Base-by-base conservation (phyloP, 768 basidiomycete species). In the Serendipita vermifera region DNA sequence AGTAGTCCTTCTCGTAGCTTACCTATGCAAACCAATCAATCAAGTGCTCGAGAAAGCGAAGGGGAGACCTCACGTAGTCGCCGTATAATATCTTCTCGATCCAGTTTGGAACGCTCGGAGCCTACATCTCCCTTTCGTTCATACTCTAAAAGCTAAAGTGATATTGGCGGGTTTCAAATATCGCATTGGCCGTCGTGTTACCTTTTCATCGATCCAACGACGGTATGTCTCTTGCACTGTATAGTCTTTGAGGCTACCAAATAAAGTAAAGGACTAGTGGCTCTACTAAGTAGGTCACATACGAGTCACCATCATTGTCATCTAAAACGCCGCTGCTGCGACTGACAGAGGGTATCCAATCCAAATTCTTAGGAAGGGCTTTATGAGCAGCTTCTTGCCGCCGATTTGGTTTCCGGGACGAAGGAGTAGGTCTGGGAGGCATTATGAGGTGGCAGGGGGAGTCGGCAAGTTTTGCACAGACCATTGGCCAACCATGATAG, bases 1-100 rank as follows among this genome's bases (percentile, higher is more conserved):
- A 56, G 31, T 1, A 56, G 15, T 13, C 55, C 55, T 38, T 56
- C 55, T 15, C 55, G 55, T 9, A 56, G 36, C 27, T 56, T 56
- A 5, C 55, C 55, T 56, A 15, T n/a, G n/a, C n/a, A n/a, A n/a
- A n/a, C n/a, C n/a, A n/a, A 9, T 22, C 5, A 4, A 11, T 26
- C 24, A 51, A 22, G 7, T 27, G 9, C 9, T 51, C 24, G 24
- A 51, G 17, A 5, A 41, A 7, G 15, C 24, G 22, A 22, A 15
- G n/a, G 15, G 24, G 11, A 15, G 24, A 9, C 20, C 46, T 15
- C 32, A 26, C 46, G 46, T 27, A 51, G 29, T 51, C 26, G 29
- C 32, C 46, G 20, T 29, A 51, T 5, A 22, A 51, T 5, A 26
- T 51, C 46, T 31, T 51, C 46, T 51, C 32, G 20, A 31, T 9